Evolutionary conservation across 1,139 yeast species (phyloP).

Genomic region (Kodamaea arcana): DNA sequence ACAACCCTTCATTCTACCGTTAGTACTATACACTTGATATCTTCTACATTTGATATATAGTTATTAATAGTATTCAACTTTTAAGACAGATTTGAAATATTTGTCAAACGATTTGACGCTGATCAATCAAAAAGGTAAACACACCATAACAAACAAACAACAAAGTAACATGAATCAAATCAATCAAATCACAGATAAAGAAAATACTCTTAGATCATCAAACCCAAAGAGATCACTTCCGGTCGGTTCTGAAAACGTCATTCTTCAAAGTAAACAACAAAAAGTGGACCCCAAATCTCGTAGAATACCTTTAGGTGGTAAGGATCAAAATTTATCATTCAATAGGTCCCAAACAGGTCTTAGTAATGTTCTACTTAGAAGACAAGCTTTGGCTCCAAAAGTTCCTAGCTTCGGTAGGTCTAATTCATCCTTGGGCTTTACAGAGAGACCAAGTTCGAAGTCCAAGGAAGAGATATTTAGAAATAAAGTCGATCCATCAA

Average conservation of each 20-base stretch:
- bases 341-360: constrained; percentile 33
- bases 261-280: constrained; percentile 4
- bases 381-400: constrained; percentile 14
- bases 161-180: not conserved
- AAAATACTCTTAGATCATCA: constrained; percentile 7
- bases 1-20: too few species aligned
- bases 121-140: too few species aligned
- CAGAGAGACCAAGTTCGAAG: constrained; percentile 4
- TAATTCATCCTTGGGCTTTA: constrained; percentile 39
- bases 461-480: too few species aligned
- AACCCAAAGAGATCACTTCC: constrained; percentile 3
- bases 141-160: too few species aligned
- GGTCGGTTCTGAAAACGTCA: constrained; percentile 8
- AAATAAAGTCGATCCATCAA: too few species aligned
- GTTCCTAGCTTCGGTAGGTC: constrained; percentile 32
- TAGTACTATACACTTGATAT: too few species aligned
- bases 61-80: too few species aligned
- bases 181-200: constrained; percentile 8
- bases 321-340: constrained; percentile 37
- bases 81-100: too few species aligned
- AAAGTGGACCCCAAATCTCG: not conserved
- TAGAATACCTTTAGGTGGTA: constrained; percentile 50
- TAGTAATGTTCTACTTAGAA: constrained; percentile 5
- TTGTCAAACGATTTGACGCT: too few species aligned
- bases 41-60: too few species aligned